These are phyloP conservation scores for Globisporangium iwayamae DNA, from an alignment of 352 stramenopile genomes.

Conservation along the genomic window DNA sequence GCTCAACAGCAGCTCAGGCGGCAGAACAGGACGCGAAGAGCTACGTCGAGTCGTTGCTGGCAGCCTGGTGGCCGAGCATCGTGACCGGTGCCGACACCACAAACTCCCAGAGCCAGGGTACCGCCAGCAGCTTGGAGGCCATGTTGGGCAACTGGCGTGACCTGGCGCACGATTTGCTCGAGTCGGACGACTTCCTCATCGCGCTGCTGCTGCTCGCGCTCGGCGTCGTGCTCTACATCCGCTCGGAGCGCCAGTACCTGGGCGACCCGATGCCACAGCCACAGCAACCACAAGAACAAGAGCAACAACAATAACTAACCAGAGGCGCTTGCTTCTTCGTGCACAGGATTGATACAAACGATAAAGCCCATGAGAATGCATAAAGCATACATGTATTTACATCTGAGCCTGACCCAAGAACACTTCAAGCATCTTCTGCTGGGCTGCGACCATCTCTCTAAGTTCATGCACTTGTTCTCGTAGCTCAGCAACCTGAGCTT, in stretches of 20 bases:
- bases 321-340: neutral
- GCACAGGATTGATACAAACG: conserved; percentile 5
- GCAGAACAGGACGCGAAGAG: conserved; percentile 2
- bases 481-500: conserved; percentile 16
- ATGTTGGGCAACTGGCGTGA: conserved; percentile 29
- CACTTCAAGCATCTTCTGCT: conserved; percentile 6
- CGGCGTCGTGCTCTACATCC: conserved; percentile 71
- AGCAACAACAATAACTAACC: conserved; percentile 1
- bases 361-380: neutral
- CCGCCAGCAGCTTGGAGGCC: neutral
- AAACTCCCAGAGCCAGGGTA: neutral
- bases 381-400: neutral
- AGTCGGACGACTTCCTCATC: conserved; percentile 71
- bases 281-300: conserved; percentile 12
- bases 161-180: conserved; percentile 21
- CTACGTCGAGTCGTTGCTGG: conserved; percentile 27
- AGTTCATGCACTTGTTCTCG: neutral
- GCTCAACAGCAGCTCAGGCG: neutral
- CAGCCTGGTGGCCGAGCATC: conserved; percentile 31
- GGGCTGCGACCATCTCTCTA: conserved; percentile 1
- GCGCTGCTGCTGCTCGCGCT: conserved; percentile 56
- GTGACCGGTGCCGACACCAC: conserved; percentile 17
- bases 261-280: conserved; percentile 20
- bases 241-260: conserved; percentile 63
- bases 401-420: neutral